These are phyloP conservation scores for Erythrophleum fordii DNA, from an alignment of 306 rosid genomes.

Conservation along the genomic window DNA sequence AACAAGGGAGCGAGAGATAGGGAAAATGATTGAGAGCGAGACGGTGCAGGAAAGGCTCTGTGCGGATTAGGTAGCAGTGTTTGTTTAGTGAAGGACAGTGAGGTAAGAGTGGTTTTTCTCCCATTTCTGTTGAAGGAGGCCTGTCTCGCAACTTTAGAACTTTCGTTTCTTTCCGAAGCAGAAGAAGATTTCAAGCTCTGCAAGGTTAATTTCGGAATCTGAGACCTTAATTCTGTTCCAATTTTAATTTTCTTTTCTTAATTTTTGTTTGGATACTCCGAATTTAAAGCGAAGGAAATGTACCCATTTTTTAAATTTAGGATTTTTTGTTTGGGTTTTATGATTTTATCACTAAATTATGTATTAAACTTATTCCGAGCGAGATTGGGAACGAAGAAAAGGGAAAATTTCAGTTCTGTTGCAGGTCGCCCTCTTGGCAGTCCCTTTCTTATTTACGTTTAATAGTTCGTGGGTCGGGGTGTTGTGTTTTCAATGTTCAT, in stretches of 20 bases:
- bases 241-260: neutral
- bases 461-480: neutral
- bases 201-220: conserved; percentile 37
- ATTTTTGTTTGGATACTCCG: neutral
- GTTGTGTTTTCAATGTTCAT: neutral
- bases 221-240: neutral
- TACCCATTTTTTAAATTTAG: conserved; percentile 10
- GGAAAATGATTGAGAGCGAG: neutral
- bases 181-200: neutral
- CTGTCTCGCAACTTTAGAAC: neutral
- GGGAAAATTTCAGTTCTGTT: conserved; percentile 6
- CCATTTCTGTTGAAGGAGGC: neutral
- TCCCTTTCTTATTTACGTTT: neutral
- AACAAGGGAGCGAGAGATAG: neutral
- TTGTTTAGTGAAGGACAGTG: neutral
- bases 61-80: conserved; percentile 17
- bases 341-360: neutral
- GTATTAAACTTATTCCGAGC: neutral
- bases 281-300: neutral
- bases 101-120: neutral
- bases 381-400: neutral
- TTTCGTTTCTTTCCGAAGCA: neutral
- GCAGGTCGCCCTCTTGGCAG: conserved; percentile 4
- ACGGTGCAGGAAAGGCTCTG: neutral
- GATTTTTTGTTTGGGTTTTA: conserved; percentile 1